Evolutionary conservation across 192 early-diverging fungal species (phyloP).

Genomic region (Coemansia sp.): DNA sequence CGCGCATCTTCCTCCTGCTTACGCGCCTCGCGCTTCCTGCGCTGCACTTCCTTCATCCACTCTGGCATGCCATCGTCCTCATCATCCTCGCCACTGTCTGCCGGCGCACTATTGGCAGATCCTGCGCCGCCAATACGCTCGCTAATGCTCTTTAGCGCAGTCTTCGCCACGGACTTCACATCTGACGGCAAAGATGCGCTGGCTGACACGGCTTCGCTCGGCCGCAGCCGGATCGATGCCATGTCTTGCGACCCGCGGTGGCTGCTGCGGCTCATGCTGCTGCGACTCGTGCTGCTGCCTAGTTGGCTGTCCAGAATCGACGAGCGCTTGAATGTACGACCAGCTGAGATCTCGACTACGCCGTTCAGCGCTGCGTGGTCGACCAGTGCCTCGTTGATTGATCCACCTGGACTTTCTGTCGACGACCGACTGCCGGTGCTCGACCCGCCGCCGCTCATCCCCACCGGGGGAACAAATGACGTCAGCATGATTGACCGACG

Average conservation of each 20-base stretch:
- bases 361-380: constrained; percentile 10
- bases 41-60: constrained; percentile 55
- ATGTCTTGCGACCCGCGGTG: constrained; percentile 19
- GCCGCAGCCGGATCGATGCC: constrained; percentile 42
- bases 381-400: constrained; percentile 1
- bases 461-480: constrained; percentile 50
- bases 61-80: constrained; percentile 16
- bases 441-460: constrained; percentile 28
- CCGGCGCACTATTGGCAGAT: constrained; percentile 4
- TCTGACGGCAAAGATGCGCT: not conserved
- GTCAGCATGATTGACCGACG: constrained; percentile 52
- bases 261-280: constrained; percentile 13
- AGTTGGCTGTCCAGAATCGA: constrained; percentile 29
- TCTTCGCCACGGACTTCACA: constrained; percentile 16
- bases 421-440: constrained; percentile 38
- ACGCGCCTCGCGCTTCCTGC: constrained; percentile 39
- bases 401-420: constrained; percentile 30
- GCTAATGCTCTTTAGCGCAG: constrained; percentile 44
- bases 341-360: constrained; percentile 35
- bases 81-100: constrained; percentile 6
- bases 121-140: constrained; percentile 20
- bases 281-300: not conserved
- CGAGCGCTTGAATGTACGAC: constrained; percentile 29
- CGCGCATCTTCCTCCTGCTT: constrained; percentile 27
- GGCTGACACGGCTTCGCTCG: constrained; percentile 29